Percentiles rank a stretch among this genome's conserved stretches.
phyloP scores from a whole-genome alignment of 1,139 yeast genomes.

The Hansenula sp. region DNA sequence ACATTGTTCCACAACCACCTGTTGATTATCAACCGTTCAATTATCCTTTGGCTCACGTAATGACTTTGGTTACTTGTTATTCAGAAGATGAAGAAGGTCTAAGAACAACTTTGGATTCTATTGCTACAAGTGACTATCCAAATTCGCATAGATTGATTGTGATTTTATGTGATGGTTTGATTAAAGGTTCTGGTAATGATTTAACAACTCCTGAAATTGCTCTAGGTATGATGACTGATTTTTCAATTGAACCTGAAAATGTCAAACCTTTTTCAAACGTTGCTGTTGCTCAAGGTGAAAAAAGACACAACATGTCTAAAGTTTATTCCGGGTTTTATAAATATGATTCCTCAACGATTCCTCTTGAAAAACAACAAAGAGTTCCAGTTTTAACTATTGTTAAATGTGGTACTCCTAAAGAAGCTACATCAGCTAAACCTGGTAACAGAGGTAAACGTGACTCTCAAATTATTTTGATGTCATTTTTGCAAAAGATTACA shows the following conservation, averaged over 20 bases:
- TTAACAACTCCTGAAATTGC: conserved; percentile 85
- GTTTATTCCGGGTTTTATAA: conserved; percentile 88
- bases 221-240: conserved; percentile 83
- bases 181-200: conserved; percentile 92
- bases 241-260: conserved; percentile 64
- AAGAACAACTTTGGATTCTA: conserved; percentile 83
- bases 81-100: conserved; percentile 88
- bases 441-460: conserved; percentile 99
- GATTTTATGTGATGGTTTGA: conserved; percentile 88
- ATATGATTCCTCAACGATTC: conserved; percentile 70
- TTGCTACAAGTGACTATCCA: conserved; percentile 91
- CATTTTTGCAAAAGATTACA: conserved; percentile 84
- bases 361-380: conserved; percentile 80
- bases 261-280: conserved; percentile 83
- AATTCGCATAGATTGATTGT: conserved; percentile 86
- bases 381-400: conserved; percentile 82
- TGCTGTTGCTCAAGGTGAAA: conserved; percentile 89
- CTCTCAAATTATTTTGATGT: conserved; percentile 91
- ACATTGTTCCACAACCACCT: conserved; percentile 84
- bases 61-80: conserved; percentile 87
- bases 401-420: conserved; percentile 91
- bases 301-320: conserved; percentile 97
- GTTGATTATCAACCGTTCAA: conserved; percentile 83
- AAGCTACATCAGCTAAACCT: conserved; percentile 75
- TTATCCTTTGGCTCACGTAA: conserved; percentile 80